Base-by-base conservation (phyloP, 805 yeast genomes). In the Yarrowia bubula region DNA sequence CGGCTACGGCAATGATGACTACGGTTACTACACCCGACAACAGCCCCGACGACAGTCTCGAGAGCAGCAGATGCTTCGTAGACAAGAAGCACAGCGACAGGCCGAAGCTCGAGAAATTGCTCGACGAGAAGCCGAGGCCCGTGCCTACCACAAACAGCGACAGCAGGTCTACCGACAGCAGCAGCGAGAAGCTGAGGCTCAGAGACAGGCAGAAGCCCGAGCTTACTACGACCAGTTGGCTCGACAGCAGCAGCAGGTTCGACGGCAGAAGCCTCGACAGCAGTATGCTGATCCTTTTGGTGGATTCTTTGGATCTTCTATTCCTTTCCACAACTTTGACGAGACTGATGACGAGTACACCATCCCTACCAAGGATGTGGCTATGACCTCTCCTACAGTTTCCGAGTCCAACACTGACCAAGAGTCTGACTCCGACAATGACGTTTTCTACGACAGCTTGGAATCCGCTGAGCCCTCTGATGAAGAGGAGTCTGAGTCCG, bases 401-500 rank as follows among this genome's bases (percentile, higher is more conserved):
- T 43, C 51, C 15, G 64, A 58, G 18, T 43, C 50, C 22, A 33
- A 58, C 64, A 33, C 33, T 32, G 50, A 42, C 2, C 32, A 14
- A 3, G 35, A 41, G 17, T n/a, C 38, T 8, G 63, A 57, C 14
- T 42, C 48, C 2, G 64, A 43, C 3, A 32, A 43, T 14, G 64
- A 58, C 9, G 64, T 58, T 7, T 43, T 43, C 13, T 43, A 58
- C 51, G 64, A 58, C 51, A 43, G 43, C 35, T 33, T 58, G 64
- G 66, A 65, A 3, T 46, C 50, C 22, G 65, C 55, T 8, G 68
- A 60, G 13, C 64, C 39, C 14, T 35, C 43, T 32, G 69, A 68
- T n/a, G 68, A 67, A 8, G 67, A 65, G 13, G 68, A 64, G 9
- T 66, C 67, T n/a, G 68, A 63, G 9, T 66, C 68, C 8, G 66